Percentiles rank a stretch among this genome's conserved stretches.
Conservation (phyloP, 345 rosid species). For the Anastatica hierochuntica region DNA sequence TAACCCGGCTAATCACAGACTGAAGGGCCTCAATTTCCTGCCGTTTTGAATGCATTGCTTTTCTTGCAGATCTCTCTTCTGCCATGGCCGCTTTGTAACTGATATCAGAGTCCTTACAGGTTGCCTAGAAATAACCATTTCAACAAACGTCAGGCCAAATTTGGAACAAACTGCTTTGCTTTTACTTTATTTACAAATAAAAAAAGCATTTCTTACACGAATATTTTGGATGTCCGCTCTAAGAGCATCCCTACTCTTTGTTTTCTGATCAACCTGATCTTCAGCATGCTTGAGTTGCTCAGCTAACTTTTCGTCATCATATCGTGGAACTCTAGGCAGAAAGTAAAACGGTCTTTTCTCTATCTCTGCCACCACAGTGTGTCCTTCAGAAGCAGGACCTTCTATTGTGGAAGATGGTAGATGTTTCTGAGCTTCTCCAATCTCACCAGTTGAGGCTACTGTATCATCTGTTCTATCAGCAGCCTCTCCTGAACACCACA, state of each 20-base stretch:
- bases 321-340: constrained; percentile 56
- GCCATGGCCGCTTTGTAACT: constrained; percentile 34
- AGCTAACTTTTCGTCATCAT: constrained; percentile 38
- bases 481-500: constrained; percentile 15
- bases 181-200: neutral
- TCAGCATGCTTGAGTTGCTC: constrained; percentile 50
- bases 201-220: constrained; percentile 34
- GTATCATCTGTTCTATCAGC: constrained; percentile 17
- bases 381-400: constrained; percentile 35
- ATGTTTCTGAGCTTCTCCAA: constrained; percentile 17
- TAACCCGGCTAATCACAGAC: constrained; percentile 38
- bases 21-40: constrained; percentile 61
- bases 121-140: constrained; percentile 33
- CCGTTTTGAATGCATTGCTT: constrained; percentile 44
- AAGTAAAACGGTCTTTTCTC: constrained; percentile 44
- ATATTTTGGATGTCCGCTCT: constrained; percentile 35
- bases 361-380: constrained; percentile 27
- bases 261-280: constrained; percentile 48
- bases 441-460: constrained; percentile 1
- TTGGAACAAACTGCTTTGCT: constrained; percentile 10
- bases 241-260: constrained; percentile 51
- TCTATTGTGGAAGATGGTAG: constrained; percentile 23
- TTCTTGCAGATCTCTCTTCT: constrained; percentile 56
- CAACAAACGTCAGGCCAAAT: constrained; percentile 9
- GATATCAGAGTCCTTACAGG: constrained; percentile 32